Percentiles rank a stretch among this genome's conserved stretches.
phyloP scores from a whole-genome alignment of 2,329 filamentous ascomycete species.

The Helminthosporium solani region DNA sequence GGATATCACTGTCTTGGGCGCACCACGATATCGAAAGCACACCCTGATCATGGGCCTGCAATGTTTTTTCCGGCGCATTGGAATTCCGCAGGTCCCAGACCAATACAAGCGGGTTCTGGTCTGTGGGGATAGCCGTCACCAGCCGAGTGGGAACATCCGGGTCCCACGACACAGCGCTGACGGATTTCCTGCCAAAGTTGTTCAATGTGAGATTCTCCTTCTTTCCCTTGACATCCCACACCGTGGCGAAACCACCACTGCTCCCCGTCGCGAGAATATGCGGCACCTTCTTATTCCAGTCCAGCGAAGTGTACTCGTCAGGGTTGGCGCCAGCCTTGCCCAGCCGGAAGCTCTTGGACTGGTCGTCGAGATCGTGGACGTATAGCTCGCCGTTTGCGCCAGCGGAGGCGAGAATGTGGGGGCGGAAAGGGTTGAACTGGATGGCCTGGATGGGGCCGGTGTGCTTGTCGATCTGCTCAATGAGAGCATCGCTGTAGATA shows the following conservation, averaged over 20 bases:
- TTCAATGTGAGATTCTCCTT: slow-evolving; percentile 96
- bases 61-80: slow-evolving; percentile 83
- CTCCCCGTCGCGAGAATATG: slow-evolving; percentile 96
- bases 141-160: slow-evolving; percentile 91
- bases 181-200: slow-evolving; percentile 81
- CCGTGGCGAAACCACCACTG: slow-evolving; percentile 90
- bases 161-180: slow-evolving; percentile 96
- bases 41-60: slow-evolving; percentile 91
- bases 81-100: slow-evolving; percentile 96
- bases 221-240: slow-evolving; percentile 98
- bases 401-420: slow-evolving; percentile 87
- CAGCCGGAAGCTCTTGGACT: slow-evolving; percentile 81
- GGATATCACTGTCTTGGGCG: slow-evolving; percentile 79
- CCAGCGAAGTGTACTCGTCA: slow-evolving; percentile 92
- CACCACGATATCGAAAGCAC: slow-evolving; percentile 96
- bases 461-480: slow-evolving; percentile 87
- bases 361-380: slow-evolving; percentile 91
- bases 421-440: slow-evolving; percentile 92
- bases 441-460: slow-evolving; percentile 89
- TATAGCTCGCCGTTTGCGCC: slow-evolving; percentile 95
- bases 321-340: slow-evolving; percentile 85
- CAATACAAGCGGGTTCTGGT: slow-evolving; percentile 82
- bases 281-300: slow-evolving; percentile 97
- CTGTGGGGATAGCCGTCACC: slow-evolving; percentile 86
- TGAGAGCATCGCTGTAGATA: slow-evolving; percentile 65